Percentiles rank a stretch among this genome's conserved stretches.
phyloP scores from a whole-genome alignment of 805 yeast genomes.

The Ascoidea asiatica region DNA sequence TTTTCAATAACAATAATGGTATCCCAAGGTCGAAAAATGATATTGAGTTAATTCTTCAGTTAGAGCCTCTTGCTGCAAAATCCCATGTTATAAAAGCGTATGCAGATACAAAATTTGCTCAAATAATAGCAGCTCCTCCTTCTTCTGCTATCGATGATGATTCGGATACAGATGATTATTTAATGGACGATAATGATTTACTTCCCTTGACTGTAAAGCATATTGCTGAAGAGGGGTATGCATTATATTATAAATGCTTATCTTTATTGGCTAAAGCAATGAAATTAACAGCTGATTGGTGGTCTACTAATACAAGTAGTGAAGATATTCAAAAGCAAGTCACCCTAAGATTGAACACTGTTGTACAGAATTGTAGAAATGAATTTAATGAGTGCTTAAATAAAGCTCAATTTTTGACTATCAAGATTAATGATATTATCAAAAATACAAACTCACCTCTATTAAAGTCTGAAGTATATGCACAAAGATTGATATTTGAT shows the following conservation, averaged over 20 bases:
- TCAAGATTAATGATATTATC: constrained; percentile 35
- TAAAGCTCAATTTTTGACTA: constrained; percentile 68
- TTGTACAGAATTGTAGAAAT: constrained; percentile 87
- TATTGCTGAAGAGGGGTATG: constrained; percentile 77
- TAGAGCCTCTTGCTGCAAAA: constrained; percentile 75
- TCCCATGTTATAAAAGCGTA: constrained; percentile 79
- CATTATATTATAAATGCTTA: constrained; percentile 71
- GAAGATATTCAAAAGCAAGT: constrained; percentile 16
- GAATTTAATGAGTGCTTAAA: constrained; percentile 81
- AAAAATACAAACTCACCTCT: constrained; percentile 11
- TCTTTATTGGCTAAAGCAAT: constrained; percentile 77
- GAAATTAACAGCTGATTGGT: constrained; percentile 81
- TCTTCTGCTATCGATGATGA: constrained; percentile 11
- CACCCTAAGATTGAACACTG: constrained; percentile 19
- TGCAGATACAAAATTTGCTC: constrained; percentile 85
- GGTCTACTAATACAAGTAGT: constrained; percentile 36
- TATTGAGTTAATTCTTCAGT: constrained; percentile 23
- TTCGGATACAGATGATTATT: constrained; percentile 13
- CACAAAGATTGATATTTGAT: constrained; percentile 82
- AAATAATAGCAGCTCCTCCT: constrained; percentile 60
- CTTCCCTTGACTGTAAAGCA: constrained; percentile 44
- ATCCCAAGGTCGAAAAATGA: not conserved
- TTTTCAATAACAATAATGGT: no score
- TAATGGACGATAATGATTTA: constrained; percentile 25
- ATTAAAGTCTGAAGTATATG: constrained; percentile 26